These are phyloP conservation scores for Leucogyrophana mollusca DNA, from an alignment of 768 basidiomycete genomes.

Conservation along the genomic window DNA sequence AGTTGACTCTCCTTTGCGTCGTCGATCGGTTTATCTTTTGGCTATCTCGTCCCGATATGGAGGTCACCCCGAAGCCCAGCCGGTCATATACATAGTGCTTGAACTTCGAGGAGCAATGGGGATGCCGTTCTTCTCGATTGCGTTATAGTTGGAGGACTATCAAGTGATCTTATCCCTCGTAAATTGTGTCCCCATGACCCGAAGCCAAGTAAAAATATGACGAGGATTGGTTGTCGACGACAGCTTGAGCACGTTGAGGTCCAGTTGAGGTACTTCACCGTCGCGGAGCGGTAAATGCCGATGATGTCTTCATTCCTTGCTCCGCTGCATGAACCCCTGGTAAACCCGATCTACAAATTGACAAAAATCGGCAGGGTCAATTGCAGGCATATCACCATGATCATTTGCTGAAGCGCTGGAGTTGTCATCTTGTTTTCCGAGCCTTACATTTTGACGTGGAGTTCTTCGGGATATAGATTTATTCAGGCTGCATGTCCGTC, in stretches of 20 bases:
- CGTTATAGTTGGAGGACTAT: background rate
- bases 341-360: conserved; percentile 18
- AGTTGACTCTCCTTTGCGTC: conserved; percentile 1
- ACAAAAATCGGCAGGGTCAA: conserved; percentile 24
- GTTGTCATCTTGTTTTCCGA: conserved; percentile 11
- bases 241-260: background rate
- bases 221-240: conserved; percentile 4
- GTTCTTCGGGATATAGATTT: conserved; percentile 10
- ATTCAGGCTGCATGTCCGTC: conserved; percentile 20
- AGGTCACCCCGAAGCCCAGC: background rate
- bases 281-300: conserved; percentile 9
- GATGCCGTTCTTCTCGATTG: background rate
- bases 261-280: conserved; percentile 1
- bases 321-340: conserved; percentile 4
- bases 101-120: background rate
- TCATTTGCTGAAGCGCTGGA: conserved; percentile 18
- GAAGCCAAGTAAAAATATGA: conserved; percentile 6
- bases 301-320: background rate
- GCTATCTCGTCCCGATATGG: conserved; percentile 8
- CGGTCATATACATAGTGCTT: conserved; percentile 3
- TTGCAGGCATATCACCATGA: conserved; percentile 14
- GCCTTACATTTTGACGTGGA: conserved; percentile 14
- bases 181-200: conserved; percentile 3
- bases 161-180: background rate
- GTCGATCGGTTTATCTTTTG: background rate